phyloP scores from a whole-genome alignment of 2,329 filamentous ascomycete genomes.

The Paecilomyces niveus region DNA sequence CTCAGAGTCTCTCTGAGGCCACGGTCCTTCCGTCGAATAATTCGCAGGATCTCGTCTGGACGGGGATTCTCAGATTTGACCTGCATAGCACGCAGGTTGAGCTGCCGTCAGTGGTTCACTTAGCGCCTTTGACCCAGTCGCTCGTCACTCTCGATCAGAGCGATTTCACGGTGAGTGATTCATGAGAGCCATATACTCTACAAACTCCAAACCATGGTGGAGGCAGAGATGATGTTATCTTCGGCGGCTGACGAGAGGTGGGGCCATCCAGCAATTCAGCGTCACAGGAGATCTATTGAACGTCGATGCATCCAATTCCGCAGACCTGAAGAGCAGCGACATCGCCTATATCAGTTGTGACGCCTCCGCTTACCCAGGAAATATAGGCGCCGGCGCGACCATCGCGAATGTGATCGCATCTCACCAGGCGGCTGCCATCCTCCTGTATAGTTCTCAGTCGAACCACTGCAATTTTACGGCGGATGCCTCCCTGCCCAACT shows the following conservation, averaged over 20 bases:
- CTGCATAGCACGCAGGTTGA: slow-evolving; percentile 15
- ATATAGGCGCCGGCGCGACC: slow-evolving; percentile 26
- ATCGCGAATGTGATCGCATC: slow-evolving; percentile 25
- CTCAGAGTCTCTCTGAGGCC: slow-evolving; percentile 11
- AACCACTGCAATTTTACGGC: slow-evolving; percentile 30
- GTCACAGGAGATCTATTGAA: slow-evolving; percentile 19
- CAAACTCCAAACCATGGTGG: background rate
- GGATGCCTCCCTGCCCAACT: slow-evolving; percentile 13
- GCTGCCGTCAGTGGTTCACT: slow-evolving; percentile 10
- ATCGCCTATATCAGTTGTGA: slow-evolving; percentile 39
- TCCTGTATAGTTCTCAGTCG: slow-evolving; percentile 34
- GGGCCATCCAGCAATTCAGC: slow-evolving; percentile 16
- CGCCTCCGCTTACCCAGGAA: slow-evolving; percentile 30
- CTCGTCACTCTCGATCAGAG: slow-evolving; percentile 12
- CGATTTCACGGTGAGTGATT: slow-evolving; percentile 16
- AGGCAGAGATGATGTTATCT: background rate
- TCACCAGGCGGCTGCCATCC: slow-evolving; percentile 22
- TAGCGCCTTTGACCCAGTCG: slow-evolving; percentile 21
- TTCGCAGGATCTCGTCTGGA: slow-evolving; percentile 16
- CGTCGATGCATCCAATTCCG: slow-evolving; percentile 22
- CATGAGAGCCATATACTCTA: background rate
- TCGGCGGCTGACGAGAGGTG: slow-evolving; percentile 5
- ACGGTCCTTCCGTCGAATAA: slow-evolving; percentile 23
- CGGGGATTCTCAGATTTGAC: slow-evolving; percentile 14
- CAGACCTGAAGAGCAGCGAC: slow-evolving; percentile 14